Percentiles rank a stretch among this genome's conserved stretches.
phyloP scores from a whole-genome alignment of 345 rosid genomes.

The Hibiscus mutabilis region DNA sequence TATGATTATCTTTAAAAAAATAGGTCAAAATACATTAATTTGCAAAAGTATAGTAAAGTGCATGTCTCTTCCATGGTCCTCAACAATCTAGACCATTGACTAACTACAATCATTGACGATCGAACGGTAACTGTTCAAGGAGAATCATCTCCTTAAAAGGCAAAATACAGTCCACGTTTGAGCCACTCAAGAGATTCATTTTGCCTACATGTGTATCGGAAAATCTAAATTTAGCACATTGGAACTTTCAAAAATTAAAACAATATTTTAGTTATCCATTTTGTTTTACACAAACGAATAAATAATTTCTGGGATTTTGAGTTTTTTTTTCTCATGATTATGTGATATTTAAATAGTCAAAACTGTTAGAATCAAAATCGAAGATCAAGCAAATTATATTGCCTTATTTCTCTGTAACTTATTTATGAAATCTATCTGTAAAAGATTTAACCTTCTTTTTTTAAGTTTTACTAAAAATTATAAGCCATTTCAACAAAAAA shows the following conservation, averaged over 20 bases:
- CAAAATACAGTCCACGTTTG: conserved; percentile 3
- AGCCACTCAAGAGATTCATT: neutral
- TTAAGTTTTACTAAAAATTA: neutral
- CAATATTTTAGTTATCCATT: neutral
- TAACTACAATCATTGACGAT: neutral
- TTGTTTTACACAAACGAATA: neutral
- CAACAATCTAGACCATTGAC: neutral
- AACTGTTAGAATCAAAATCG: neutral
- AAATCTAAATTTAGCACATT: conserved; percentile 12
- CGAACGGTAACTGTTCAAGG: neutral
- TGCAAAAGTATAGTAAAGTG: neutral
- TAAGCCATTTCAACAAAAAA: neutral
- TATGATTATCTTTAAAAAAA: too few species aligned
- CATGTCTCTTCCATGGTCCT: neutral
- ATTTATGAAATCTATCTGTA: conserved; percentile 1
- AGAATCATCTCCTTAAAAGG: neutral
- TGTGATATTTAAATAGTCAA: conserved; percentile 3
- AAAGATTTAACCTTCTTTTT: neutral
- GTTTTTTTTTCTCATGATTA: neutral
- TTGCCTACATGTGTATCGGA: neutral
- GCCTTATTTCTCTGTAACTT: conserved; percentile 13
- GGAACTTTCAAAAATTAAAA: neutral
- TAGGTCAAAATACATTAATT: neutral
- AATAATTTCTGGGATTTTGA: neutral
- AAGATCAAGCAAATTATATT: conserved; percentile 9